A percentile compares a stretch with the other conserved stretches of the same genome.
phyloP scores from a whole-genome alignment of 371 early-diverging fungal species.

The Amoeboaphelidium protococcarum region DNA sequence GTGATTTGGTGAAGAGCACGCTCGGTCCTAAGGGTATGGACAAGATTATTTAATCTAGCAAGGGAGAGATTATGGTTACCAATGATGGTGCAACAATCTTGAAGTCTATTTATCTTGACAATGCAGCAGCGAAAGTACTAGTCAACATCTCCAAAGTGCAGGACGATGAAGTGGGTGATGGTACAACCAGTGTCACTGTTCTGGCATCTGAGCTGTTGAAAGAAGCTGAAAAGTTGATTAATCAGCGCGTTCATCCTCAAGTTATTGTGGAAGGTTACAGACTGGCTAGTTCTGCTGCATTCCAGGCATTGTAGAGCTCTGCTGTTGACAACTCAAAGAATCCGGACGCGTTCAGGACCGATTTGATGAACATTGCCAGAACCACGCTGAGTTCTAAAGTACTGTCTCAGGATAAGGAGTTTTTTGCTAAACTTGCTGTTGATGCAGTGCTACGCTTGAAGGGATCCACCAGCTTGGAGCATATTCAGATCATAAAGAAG shows the following conservation, averaged over 20 bases:
- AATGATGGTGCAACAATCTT: constrained; percentile 99
- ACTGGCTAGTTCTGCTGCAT: constrained; percentile 64
- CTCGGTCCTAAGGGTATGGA: constrained; percentile 54
- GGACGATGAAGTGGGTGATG: constrained; percentile 99
- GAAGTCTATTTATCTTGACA: constrained; percentile 90
- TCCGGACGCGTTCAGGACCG: constrained; percentile 40
- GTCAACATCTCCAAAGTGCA: constrained; percentile 96
- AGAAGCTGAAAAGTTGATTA: constrained; percentile 81
- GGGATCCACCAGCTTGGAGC: constrained; percentile 86
- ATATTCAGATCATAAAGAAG: constrained; percentile 98
- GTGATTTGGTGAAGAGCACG: constrained; percentile 77
- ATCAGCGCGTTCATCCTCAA: constrained; percentile 90
- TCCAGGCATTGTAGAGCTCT: constrained; percentile 52
- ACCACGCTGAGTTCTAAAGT: constrained; percentile 97
- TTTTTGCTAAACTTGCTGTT: constrained; percentile 88
- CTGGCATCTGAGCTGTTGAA: constrained; percentile 89
- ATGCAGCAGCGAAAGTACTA: constrained; percentile 93
- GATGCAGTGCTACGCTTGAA: constrained; percentile 85
- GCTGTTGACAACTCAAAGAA: constrained; percentile 49
- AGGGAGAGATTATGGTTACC: constrained; percentile 74
- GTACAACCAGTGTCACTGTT: constrained; percentile 97
- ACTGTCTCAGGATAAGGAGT: constrained; percentile 81
- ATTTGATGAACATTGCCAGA: constrained; percentile 86
- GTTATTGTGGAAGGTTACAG: constrained; percentile 93
- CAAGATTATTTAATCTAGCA: constrained; percentile 84